phyloP scores from a whole-genome alignment of 768 basidiomycete genomes.

The Cubamyces sp. region DNA sequence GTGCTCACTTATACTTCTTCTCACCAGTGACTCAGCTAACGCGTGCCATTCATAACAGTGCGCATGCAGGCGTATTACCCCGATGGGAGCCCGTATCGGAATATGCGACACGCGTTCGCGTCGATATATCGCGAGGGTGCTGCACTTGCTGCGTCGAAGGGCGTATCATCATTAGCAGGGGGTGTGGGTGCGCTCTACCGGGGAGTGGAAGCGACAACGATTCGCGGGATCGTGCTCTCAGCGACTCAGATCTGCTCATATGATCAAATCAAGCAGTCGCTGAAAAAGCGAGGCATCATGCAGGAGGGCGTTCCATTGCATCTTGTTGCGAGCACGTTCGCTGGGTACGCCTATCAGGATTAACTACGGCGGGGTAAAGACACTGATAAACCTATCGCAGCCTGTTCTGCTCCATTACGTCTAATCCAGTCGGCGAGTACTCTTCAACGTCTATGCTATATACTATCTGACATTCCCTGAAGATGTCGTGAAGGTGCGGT shows the following conservation, averaged over 20 bases:
- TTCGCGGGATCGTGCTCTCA: constrained; percentile 39
- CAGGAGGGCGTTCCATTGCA: constrained; percentile 40
- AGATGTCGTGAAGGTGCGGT: constrained; percentile 44
- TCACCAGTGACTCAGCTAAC: background rate
- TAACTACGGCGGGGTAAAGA: background rate
- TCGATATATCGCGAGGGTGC: constrained; percentile 37
- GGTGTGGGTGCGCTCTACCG: constrained; percentile 38
- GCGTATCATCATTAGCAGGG: constrained; percentile 19
- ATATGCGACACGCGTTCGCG: constrained; percentile 38
- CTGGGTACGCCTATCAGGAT: constrained; percentile 30
- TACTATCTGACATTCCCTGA: background rate
- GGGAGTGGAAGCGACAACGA: constrained; percentile 39
- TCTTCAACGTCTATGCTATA: background rate
- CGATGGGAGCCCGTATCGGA: constrained; percentile 38
- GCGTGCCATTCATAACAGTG: constrained; percentile 25
- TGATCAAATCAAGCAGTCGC: constrained; percentile 40
- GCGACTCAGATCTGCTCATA: constrained; percentile 42
- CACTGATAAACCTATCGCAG: constrained; percentile 15
- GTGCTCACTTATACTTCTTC: constrained; percentile 12
- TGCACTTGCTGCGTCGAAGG: constrained; percentile 8
- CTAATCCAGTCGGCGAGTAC: constrained; percentile 40
- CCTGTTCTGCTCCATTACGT: constrained; percentile 41
- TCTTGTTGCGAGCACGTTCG: constrained; percentile 38
- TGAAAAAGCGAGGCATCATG: constrained; percentile 38
- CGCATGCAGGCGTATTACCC: constrained; percentile 44